Evolutionary conservation across 139 green algal genomes (phyloP).

Genomic region (Haematococcus sp.): DNA sequence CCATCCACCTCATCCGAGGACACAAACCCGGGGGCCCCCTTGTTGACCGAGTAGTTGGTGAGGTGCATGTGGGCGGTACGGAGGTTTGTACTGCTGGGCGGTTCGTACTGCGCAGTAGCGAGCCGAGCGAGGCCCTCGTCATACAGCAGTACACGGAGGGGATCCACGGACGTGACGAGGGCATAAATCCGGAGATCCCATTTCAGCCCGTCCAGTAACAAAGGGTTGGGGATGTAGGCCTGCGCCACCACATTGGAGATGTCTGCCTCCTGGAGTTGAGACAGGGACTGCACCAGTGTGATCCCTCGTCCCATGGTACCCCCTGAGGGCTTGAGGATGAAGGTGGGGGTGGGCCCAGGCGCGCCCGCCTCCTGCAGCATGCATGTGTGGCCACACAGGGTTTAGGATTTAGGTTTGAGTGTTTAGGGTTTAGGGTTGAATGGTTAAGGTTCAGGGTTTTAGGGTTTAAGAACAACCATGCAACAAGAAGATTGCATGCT

Average conservation of each 20-base stretch:
- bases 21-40: background rate
- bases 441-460: too few relatives aligned
- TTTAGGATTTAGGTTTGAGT: too few relatives aligned
- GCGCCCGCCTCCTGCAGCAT: too few relatives aligned
- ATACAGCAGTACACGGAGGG: slow-evolving; percentile 62
- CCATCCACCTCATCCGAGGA: too few relatives aligned
- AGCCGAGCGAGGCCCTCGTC: slow-evolving; percentile 69
- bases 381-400: too few relatives aligned
- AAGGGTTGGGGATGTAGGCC: slow-evolving; percentile 52
- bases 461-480: too few relatives aligned
- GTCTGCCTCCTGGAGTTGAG: slow-evolving; percentile 31
- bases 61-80: slow-evolving; percentile 44
- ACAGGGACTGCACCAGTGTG: slow-evolving; percentile 44
- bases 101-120: slow-evolving; percentile 62
- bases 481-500: too few relatives aligned
- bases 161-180: slow-evolving; percentile 56
- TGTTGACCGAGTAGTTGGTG: slow-evolving; percentile 54
- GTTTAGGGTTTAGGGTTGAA: too few relatives aligned
- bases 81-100: slow-evolving; percentile 55
- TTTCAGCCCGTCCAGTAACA: slow-evolving; percentile 65
- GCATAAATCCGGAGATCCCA: slow-evolving; percentile 72
- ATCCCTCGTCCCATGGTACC: slow-evolving; percentile 57
- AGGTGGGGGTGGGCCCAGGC: slow-evolving; percentile 19
- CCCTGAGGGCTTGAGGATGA: slow-evolving; percentile 51
- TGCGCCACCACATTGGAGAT: slow-evolving; percentile 44